Base-by-base conservation (phyloP, 331 rosid species). In the Pyracantha coccinea region DNA sequence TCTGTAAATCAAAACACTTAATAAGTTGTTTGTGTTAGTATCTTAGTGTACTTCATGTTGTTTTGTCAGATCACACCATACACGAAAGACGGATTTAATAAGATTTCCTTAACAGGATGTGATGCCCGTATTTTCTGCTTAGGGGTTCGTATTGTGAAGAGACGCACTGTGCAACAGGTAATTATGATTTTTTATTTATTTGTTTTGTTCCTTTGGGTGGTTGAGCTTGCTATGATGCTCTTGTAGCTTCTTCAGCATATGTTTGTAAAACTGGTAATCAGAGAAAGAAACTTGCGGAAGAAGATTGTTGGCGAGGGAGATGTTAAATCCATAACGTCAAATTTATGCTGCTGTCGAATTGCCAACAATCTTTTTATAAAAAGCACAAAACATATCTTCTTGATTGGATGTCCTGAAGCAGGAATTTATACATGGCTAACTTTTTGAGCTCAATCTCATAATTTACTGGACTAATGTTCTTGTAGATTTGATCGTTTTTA, bases 81-180 rank as follows among this genome's bases (percentile, higher is more conserved):
- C 64, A 84, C 85, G 19, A 95, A 83, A 84, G 99, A 92, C 17
- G 98, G 99, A 77, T 41, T 83, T 72, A 95, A 95, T 78, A 92
- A 88, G 98, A 89, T 95, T 83, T 78, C 81, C 81, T 90, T 95
- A 78, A 78, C 97, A 44, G 91, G 93, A 75, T 88, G 96, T 53
- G 99, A 95, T 87, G 75, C 93, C 81, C 92, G 99, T 66, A 66
- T 80, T 55, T 95, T 95, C 81, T 95, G 99, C 78, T 79, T 95
- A 57, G 99, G 99, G 72, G 96, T 95, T 64, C 98, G 99, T 21
- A 84, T 95, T 83, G 91, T 90, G 54, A 95, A 72, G 85, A 88
- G 85, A 81, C 93, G 88, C 64, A 86, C 76, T 57, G n/a, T 92
- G 87, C 89, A 86, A 71, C 93, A 95, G 99, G 99, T 95, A 85